These are phyloP conservation scores for Microdochium bolleyi DNA, from an alignment of 2,329 filamentous ascomycete species.

Conservation along the genomic window DNA sequence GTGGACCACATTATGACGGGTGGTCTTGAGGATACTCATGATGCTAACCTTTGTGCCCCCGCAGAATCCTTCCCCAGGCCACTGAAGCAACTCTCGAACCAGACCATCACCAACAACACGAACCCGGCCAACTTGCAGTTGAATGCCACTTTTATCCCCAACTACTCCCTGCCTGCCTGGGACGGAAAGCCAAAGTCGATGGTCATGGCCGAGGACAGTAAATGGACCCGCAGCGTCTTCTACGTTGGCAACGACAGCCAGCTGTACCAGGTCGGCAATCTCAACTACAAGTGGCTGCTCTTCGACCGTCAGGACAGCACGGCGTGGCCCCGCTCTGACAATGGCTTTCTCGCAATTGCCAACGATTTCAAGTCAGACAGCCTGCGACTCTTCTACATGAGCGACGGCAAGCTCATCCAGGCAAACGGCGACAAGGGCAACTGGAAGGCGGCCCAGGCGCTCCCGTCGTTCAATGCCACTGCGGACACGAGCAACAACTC, in stretches of 20 bases:
- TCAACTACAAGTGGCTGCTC: constrained; percentile 16
- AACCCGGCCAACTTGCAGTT: constrained; percentile 9
- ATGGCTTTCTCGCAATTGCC: constrained; percentile 18
- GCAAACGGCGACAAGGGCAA: constrained; percentile 15
- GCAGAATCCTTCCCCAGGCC: constrained; percentile 23
- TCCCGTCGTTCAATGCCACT: constrained; percentile 16
- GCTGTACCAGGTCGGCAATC: constrained; percentile 21
- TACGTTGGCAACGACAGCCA: constrained; percentile 27
- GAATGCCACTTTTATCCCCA: constrained; percentile 7
- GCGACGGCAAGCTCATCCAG: constrained; percentile 20
- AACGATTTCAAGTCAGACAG: constrained; percentile 13
- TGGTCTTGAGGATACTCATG: not conserved
- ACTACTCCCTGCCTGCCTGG: constrained; percentile 22
- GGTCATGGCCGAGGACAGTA: constrained; percentile 19
- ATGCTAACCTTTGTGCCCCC: not conserved
- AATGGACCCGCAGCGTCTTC: constrained; percentile 20
- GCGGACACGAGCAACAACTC: constrained; percentile 6
- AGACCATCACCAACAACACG: constrained; percentile 16
- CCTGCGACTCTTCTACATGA: constrained; percentile 25
- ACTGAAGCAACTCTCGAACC: constrained; percentile 9
- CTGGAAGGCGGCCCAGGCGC: constrained; percentile 18
- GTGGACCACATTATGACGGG: constrained; percentile 1
- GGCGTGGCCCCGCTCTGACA: constrained; percentile 10
- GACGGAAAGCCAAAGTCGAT: constrained; percentile 17
- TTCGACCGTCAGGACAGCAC: constrained; percentile 7